Conservation (phyloP, 2,329 filamentous ascomycete genomes). For the Coniochaeta ligniaria region DNA sequence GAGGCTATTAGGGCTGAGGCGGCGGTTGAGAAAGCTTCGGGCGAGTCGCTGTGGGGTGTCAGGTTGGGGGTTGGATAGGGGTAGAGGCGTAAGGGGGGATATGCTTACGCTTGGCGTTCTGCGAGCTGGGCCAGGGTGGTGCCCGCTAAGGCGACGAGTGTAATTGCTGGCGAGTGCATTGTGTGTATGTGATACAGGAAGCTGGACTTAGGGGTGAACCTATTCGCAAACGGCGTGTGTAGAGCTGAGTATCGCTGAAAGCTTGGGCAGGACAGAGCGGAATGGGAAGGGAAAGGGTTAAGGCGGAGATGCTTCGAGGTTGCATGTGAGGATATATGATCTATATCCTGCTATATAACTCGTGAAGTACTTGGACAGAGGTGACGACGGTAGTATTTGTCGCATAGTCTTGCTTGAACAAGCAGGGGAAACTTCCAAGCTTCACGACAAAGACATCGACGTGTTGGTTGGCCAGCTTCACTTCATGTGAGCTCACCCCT, state of each 20-base stretch:
- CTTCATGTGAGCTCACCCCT: neutral
- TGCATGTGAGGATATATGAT: neutral
- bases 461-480: neutral
- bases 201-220: neutral
- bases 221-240: neutral
- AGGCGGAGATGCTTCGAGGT: neutral
- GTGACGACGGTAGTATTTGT: neutral
- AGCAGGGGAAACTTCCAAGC: neutral
- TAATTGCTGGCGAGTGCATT: neutral
- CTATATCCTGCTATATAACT: neutral
- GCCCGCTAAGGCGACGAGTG: neutral
- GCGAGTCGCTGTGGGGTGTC: neutral
- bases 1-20: conserved; percentile 17
- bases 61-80: neutral
- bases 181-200: neutral
- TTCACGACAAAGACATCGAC: neutral
- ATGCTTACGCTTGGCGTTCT: neutral
- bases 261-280: neutral
- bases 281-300: neutral
- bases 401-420: neutral
- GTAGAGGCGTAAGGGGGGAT: neutral
- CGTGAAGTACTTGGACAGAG: neutral
- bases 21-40: conserved; percentile 14
- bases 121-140: neutral
- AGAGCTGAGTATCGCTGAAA: neutral